phyloP scores from a whole-genome alignment of 2,329 filamentous ascomycete species.

The Paecilomyces dactylethromorphus region DNA sequence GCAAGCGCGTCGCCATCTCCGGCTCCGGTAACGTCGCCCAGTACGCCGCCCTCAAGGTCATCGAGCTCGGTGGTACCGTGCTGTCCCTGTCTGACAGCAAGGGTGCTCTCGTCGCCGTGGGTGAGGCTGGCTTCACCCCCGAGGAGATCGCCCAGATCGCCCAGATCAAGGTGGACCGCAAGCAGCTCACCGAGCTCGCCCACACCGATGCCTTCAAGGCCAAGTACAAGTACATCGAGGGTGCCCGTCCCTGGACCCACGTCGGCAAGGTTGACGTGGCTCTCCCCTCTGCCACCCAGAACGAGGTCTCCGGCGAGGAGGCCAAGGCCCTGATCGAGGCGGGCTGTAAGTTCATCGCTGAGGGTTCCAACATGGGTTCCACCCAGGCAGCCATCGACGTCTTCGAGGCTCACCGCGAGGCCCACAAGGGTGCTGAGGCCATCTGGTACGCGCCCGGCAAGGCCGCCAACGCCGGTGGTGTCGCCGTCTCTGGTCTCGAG shows the following conservation, averaged over 20 bases:
- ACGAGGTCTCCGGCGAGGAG: slow-evolving; percentile 91
- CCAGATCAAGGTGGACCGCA: slow-evolving; percentile 76
- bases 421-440: slow-evolving; percentile 57
- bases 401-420: slow-evolving; percentile 70
- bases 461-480: slow-evolving; percentile 95
- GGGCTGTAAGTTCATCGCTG: slow-evolving; percentile 80
- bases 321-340: slow-evolving; percentile 70
- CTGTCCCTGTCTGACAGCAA: slow-evolving; percentile 90
- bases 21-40: slow-evolving; percentile 97
- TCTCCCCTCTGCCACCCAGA: slow-evolving; percentile 91
- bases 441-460: slow-evolving; percentile 98
- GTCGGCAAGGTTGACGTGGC: slow-evolving; percentile 85
- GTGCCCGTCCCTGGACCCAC: slow-evolving; percentile 85
- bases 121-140: slow-evolving; percentile 63
- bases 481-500: slow-evolving; percentile 93
- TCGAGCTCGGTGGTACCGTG: slow-evolving; percentile 90
- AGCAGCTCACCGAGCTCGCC: slow-evolving; percentile 69
- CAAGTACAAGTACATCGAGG: slow-evolving; percentile 79
- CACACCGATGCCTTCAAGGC: slow-evolving; percentile 48
- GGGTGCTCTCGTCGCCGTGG: slow-evolving; percentile 71
- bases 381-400: slow-evolving; percentile 90
- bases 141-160: slow-evolving; percentile 76
- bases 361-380: slow-evolving; percentile 99
- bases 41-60: slow-evolving; percentile 91
- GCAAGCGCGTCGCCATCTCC: slow-evolving; percentile 92